Percentiles rank a stretch among this genome's conserved stretches.
phyloP scores from a whole-genome alignment of 208 protist genomes.

The Leishmania gerbilli region DNA sequence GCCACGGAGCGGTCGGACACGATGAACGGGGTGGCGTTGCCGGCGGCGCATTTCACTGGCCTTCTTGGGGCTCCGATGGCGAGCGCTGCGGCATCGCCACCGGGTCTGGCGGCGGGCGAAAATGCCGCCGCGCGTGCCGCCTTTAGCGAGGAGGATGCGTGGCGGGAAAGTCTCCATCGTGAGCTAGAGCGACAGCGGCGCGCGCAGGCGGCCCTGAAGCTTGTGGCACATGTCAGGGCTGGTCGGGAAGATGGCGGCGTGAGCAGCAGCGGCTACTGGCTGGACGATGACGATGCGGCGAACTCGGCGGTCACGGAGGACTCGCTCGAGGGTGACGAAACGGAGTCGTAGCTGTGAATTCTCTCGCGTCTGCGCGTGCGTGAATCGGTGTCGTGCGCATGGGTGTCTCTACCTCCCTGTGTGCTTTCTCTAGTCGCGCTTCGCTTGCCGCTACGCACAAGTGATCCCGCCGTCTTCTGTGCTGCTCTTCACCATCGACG shows the following conservation, averaged over 20 bases:
- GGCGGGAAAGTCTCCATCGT: constrained; percentile 29
- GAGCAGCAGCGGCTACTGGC: constrained; percentile 31
- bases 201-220: constrained; percentile 30
- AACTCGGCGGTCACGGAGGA: constrained; percentile 22
- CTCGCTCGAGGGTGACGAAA: background rate
- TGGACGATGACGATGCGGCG: constrained; percentile 12
- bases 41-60: constrained; percentile 16
- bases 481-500: background rate
- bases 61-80: constrained; percentile 14
- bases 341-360: background rate
- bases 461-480: background rate
- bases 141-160: constrained; percentile 33
- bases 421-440: background rate
- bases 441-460: constrained; percentile 1
- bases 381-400: background rate
- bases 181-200: constrained; percentile 35
- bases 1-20: constrained; percentile 23
- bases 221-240: constrained; percentile 10
- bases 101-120: background rate
- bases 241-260: constrained; percentile 8
- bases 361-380: background rate
- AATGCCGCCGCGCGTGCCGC: constrained; percentile 23
- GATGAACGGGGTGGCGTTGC: background rate
- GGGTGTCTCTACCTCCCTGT: background rate
- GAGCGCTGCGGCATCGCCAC: background rate